Evolutionary conservation across 805 yeast genomes (phyloP), one percentile per base, ranked within the genome.

Genomic region (Teunomyces pallodes): DNA sequence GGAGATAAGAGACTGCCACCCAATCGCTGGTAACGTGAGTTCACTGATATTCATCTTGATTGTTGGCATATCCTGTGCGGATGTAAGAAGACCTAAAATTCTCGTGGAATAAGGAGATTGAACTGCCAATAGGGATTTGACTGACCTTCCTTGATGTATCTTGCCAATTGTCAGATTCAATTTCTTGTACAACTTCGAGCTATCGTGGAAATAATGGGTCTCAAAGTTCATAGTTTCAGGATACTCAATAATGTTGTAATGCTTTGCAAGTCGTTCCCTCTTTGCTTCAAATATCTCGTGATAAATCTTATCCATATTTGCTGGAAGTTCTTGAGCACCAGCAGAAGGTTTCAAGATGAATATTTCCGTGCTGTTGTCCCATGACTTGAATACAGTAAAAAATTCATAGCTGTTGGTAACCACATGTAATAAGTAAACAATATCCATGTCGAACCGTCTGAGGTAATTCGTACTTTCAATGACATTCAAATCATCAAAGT

Each of bases 371-470:
- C 67, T 64, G 3, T 69, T 62, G 14, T 77, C 80, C 83, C 89
- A 81, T 0, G 90, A 76, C 48, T 81, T 79, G 69, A 86, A 85
- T 7, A 90, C 54, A 0, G 86, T 71, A 60, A 79, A 87, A 29
- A 88, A 78, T 54, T 88, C 92, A 59, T 90, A 87, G 32, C 88
- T 86, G 56, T 85, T 86, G 2, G 89, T 78, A 5, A 77, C 77
- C 45, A 86, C 67, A 60, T 90, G 96, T 31, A 86, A 71, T 45
- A 90, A 58, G 57, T 86, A 87, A 3, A 85, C 67, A 9, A 84
- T 68, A 36, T 80, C 83, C 73, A 84, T 72, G 5, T 72, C 65
- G 54, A 85, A 81, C 32, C 75, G 66, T 43, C 72, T 66, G 53
- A 90, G 66, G 57, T 90, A 89, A 38, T 49, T 51, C 3, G 72